These are phyloP conservation scores for Daedalea quercina DNA, from an alignment of 768 basidiomycete species.

Conservation along the genomic window DNA sequence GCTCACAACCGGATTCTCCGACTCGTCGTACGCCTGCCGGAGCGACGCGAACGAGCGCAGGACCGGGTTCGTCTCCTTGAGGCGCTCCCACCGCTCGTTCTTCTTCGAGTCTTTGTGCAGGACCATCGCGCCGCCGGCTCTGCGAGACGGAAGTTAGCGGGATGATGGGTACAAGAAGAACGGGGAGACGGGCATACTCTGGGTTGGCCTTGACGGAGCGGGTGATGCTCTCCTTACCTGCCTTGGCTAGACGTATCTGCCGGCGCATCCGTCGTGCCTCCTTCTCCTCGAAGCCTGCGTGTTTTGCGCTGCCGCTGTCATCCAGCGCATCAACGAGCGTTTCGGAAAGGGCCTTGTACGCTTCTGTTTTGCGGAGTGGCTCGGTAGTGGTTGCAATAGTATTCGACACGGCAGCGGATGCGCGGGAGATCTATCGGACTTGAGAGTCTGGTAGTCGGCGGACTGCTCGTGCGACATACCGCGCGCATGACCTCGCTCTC, in stretches of 20 bases:
- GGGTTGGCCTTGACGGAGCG: constrained; percentile 59
- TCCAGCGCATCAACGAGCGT: constrained; percentile 90
- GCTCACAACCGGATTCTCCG: constrained; percentile 84
- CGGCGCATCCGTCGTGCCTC: constrained; percentile 80
- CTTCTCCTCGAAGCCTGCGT: constrained; percentile 94
- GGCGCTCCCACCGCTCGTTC: constrained; percentile 72
- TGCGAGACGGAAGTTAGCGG: constrained; percentile 21
- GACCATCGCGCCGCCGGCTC: constrained; percentile 82
- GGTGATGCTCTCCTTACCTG: constrained; percentile 63
- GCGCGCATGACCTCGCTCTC: constrained; percentile 90
- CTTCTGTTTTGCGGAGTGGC: constrained; percentile 92
- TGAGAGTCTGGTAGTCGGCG: not conserved
- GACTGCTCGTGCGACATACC: constrained; percentile 33
- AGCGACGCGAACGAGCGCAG: constrained; percentile 52
- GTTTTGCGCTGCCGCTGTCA: constrained; percentile 87
- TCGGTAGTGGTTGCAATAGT: constrained; percentile 88
- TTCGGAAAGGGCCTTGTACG: constrained; percentile 88
- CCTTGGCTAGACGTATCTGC: constrained; percentile 76
- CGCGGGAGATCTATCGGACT: constrained; percentile 63
- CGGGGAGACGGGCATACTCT: constrained; percentile 51
- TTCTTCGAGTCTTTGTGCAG: constrained; percentile 76
- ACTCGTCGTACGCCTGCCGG: constrained; percentile 78
- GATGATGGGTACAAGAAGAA: not conserved
- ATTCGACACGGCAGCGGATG: constrained; percentile 78
- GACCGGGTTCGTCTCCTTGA: constrained; percentile 78